Base-by-base conservation (phyloP, 1,284 basidiomycete species). In the Cryptococcus sp. region DNA sequence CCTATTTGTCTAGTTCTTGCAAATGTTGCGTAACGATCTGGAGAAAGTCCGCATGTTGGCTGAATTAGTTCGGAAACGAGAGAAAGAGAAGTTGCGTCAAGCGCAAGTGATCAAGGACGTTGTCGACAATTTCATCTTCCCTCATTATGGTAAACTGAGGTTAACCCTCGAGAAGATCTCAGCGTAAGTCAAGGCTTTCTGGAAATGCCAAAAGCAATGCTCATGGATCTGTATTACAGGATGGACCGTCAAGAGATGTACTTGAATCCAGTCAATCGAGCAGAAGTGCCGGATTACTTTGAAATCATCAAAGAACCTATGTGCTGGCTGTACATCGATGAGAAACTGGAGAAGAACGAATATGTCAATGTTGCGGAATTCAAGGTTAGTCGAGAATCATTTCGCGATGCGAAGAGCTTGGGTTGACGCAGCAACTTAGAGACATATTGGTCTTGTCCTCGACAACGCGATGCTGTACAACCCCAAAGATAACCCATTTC, bases 401-500 rank as follows among this genome's bases (percentile, higher is more conserved):
- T 17, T 45, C 39, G 16, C 43, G 38, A 25, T 22, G 15, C 8
- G n/a, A 17, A 45, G 3, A 8, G 48, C 58, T 65, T 30, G 7
- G 30, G 10, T 10, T 35, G 30, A 35, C 30, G 30, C 30, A 35
- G 30, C 13, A n/a, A 38, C 10, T 16, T 50, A 96, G 91, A 81
- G 85, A 52, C 94, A 99, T 71, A 79, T 97, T 43, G 75, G 85
- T 47, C 86, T 96, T 19, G 90, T 98, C 5, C 75, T 93, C 16
- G 82, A 86, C 63, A 99, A 99, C 69, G 94, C 94, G 0, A 86
- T 90, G 61, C 68, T 84, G 5, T 99, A 97, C 79, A 98, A 99
- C 76, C 85, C 87, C 65, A 78, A 84, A 0, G 88, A 87, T 38
- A 88, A 89, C 0, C 68, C 83, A 0, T 89, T 88, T 70, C 85